Evolutionary conservation across 352 stramenopile genomes (phyloP), one percentile per base, ranked within the genome.

Genomic region (Pseudoperonospora humuli): DNA sequence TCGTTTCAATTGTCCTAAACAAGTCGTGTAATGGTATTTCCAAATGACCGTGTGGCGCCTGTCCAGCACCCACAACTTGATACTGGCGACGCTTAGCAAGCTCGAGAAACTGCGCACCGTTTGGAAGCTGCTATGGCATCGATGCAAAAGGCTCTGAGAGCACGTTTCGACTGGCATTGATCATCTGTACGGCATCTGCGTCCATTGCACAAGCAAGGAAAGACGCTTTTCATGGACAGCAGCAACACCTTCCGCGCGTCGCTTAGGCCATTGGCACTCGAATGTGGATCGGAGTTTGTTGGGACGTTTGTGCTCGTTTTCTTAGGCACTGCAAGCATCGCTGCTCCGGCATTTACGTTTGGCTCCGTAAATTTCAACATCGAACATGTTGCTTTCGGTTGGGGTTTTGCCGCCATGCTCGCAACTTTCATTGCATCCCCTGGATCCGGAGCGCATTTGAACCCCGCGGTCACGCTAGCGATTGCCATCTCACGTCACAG

Each of bases 381-480:
- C 31, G 19, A 57, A 21, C 39, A 56, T 14, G 45, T 65, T 13
- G 45, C 64, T 13, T 17, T 57, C 17, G 48, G 35, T 11, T 74
- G 64, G 64, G 64, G 64, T 0, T 44, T 86, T 39, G 64, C 59
- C 21, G 64, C 78, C 11, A 60, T 61, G 7, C 48, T 86, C 10
- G 64, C 70, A 7, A 86, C 79, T 19, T 61, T 66, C 26, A 57
- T 75, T 8, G 64, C 67, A 10, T 63, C 61, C 7, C 50, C 49
- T 9, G 65, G 78, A 18, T 84, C 69, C 3, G 74, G 74, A 15
- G 74, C 72, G 1, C 77, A 89, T 48, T 57, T 86, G 27, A 89
- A 89, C 52, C 77, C 77, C 18, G 73, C 72, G 0, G 58, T 86
- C 17, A 77, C 66, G 10, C n/a, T 84, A 25, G 59, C 70, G 0